phyloP scores from a whole-genome alignment of 2,329 filamentous ascomycete genomes.

The Colletotrichum higginsianum region DNA sequence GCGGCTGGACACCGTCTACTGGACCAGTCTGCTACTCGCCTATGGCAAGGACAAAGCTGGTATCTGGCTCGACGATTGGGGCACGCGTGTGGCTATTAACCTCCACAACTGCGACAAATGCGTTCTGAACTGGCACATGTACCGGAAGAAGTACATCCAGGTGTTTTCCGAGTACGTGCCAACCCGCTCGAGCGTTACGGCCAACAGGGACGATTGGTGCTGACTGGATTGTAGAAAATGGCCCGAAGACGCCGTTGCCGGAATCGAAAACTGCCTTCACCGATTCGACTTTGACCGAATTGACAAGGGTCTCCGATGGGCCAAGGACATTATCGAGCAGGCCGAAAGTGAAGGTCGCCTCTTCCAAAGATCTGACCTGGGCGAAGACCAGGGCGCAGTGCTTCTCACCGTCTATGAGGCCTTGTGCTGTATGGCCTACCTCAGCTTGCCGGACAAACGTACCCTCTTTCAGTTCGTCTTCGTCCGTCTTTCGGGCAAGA shows the following conservation, averaged over 20 bases:
- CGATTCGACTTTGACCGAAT: slow-evolving; percentile 74
- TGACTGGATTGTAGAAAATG: slow-evolving; percentile 54
- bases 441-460: slow-evolving; percentile 69
- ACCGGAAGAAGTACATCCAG: slow-evolving; percentile 74
- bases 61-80: slow-evolving; percentile 73
- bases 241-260: slow-evolving; percentile 65
- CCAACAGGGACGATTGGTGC: slow-evolving; percentile 9
- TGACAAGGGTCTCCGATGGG: slow-evolving; percentile 70
- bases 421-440: slow-evolving; percentile 85
- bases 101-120: slow-evolving; percentile 79
- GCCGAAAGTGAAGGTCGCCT: slow-evolving; percentile 63
- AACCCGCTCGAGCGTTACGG: background rate
- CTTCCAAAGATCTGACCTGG: slow-evolving; percentile 64
- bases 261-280: slow-evolving; percentile 71
- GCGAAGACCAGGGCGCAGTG: slow-evolving; percentile 67
- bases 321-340: slow-evolving; percentile 68
- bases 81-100: slow-evolving; percentile 68
- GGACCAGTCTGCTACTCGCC: slow-evolving; percentile 78
- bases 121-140: slow-evolving; percentile 81
- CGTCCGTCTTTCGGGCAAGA: slow-evolving; percentile 82
- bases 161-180: slow-evolving; percentile 71
- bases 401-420: slow-evolving; percentile 90
- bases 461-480: slow-evolving; percentile 86
- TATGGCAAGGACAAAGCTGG: slow-evolving; percentile 74
- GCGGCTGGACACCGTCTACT: slow-evolving; percentile 75